These are phyloP conservation scores for Helichrysum umbraculigerum DNA, from an alignment of 129 eudicot genomes.

Conservation along the genomic window DNA sequence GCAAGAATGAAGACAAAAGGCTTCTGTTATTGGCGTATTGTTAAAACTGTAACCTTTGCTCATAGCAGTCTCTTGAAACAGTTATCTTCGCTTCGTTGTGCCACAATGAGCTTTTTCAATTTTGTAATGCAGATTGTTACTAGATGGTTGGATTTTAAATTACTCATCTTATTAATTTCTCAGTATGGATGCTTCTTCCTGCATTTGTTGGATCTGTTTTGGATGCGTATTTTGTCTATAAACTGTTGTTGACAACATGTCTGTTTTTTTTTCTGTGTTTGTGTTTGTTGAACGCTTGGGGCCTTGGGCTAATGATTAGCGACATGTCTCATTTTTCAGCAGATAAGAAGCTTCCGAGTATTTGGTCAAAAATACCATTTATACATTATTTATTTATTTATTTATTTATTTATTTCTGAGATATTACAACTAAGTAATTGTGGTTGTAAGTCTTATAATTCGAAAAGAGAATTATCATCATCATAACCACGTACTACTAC, in stretches of 20 bases:
- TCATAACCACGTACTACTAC: no score
- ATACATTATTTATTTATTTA: no score
- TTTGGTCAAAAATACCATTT: no score
- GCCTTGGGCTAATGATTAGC: neutral
- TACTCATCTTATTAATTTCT: neutral
- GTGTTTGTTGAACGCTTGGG: neutral
- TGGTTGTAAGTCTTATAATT: no score
- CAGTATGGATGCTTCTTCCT: neutral
- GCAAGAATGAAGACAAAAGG: neutral
- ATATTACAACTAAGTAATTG: no score
- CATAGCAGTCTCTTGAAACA: neutral
- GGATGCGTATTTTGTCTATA: neutral
- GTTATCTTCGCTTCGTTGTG: neutral
- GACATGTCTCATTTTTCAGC: no score
- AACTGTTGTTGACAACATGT: no score
- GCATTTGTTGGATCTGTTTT: neutral
- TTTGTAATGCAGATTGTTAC: slow-evolving; percentile 16
- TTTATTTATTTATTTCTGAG: no score
- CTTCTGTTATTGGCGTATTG: neutral
- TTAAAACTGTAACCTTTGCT: neutral
- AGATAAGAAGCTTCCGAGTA: no score
- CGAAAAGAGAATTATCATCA: no score
- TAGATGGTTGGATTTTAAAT: slow-evolving; percentile 8
- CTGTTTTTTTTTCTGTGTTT: neutral
- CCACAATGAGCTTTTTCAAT: neutral